Conservation (phyloP, 306 rosid species). For the Vigna radiata region DNA sequence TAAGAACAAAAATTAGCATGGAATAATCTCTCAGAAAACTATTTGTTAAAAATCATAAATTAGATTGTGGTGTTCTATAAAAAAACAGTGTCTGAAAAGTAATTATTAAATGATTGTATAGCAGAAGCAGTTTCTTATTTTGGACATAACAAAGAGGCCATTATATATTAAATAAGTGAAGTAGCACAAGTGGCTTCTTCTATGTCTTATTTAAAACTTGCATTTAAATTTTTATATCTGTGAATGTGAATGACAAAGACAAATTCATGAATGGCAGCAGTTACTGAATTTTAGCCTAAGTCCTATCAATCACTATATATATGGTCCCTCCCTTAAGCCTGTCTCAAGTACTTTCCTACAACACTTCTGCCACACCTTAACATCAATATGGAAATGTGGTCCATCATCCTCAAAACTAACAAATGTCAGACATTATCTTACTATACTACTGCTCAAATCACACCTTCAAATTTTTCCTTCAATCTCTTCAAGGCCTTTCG, state of each 20-base stretch:
- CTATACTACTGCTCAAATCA: slow-evolving; percentile 29
- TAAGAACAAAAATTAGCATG: neutral
- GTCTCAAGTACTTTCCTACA: slow-evolving; percentile 37
- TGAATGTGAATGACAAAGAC: neutral
- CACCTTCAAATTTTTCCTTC: neutral
- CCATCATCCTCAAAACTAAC: slow-evolving; percentile 42
- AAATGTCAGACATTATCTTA: slow-evolving; percentile 3
- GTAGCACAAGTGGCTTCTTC: neutral
- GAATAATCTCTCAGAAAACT: neutral
- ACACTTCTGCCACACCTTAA: slow-evolving; percentile 42
- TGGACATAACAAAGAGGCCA: neutral
- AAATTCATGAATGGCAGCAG: neutral
- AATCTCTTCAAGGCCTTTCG: neutral
- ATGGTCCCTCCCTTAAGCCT: slow-evolving; percentile 48
- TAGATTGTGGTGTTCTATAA: neutral
- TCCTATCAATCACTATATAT: slow-evolving; percentile 18
- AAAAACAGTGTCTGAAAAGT: neutral
- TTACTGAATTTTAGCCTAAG: slow-evolving; percentile 1
- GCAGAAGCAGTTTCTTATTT: neutral
- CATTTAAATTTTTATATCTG: neutral
- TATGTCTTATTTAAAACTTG: neutral
- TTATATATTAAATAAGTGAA: neutral
- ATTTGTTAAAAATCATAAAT: neutral
- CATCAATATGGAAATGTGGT: slow-evolving; percentile 45
- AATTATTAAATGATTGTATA: neutral